Conservation (phyloP, 139 green algal genomes). For the Closterium sp. region DNA sequence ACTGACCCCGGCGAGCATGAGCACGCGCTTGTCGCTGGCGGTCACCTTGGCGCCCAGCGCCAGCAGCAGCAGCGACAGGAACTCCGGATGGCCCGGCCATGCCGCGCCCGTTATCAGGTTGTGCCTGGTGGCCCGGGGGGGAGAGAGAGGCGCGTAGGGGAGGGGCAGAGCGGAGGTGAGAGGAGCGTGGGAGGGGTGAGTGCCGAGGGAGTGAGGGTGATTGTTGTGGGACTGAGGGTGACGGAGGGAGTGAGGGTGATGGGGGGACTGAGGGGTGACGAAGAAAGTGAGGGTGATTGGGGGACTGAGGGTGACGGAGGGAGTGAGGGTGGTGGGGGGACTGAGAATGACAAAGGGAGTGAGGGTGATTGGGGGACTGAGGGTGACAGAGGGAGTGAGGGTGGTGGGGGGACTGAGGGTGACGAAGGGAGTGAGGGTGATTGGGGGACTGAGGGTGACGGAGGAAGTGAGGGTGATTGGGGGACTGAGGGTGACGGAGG, state of each 20-base stretch:
- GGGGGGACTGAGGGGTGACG: no score
- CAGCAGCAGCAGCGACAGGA: slow-evolving; percentile 42
- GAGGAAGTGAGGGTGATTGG: background rate
- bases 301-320: no score
- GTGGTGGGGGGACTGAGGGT: no score
- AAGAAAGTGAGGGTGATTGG: no score
- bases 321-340: no score
- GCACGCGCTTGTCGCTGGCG: slow-evolving; percentile 30
- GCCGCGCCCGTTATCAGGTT: slow-evolving; percentile 42
- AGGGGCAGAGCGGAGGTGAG: background rate
- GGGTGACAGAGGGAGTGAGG: no score
- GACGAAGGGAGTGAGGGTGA: no score
- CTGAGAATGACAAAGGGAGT: no score
- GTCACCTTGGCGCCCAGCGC: slow-evolving; percentile 33
- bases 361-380: background rate
- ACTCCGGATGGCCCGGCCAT: slow-evolving; percentile 46
- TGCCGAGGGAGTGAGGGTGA: background rate
- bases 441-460: no score
- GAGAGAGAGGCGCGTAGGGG: background rate
- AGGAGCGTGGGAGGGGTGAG: background rate
- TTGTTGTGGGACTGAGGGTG: no score
- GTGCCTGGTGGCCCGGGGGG: background rate
- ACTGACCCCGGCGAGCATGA: slow-evolving; percentile 32
- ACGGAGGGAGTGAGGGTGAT: no score
- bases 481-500: no score